Evolutionary conservation across 1,139 yeast species (phyloP).

Genomic region (Candida sanyaensis): DNA sequence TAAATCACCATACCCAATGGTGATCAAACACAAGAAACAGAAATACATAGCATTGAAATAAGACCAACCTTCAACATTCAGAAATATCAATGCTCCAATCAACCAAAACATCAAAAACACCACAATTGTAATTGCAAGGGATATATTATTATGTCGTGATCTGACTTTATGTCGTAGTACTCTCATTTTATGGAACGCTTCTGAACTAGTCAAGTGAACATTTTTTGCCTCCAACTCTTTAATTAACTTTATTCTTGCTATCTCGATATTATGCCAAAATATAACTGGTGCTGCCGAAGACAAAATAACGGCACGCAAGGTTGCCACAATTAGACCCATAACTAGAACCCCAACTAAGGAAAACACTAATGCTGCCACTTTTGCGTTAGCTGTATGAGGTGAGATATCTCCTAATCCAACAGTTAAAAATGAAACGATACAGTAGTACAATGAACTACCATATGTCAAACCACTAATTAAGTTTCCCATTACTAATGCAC

Average conservation of each 20-base stretch:
- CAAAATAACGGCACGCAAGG: slow-evolving; percentile 65
- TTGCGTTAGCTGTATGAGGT: slow-evolving; percentile 53
- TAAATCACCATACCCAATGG: slow-evolving; percentile 85
- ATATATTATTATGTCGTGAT: slow-evolving; percentile 26
- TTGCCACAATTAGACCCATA: slow-evolving; percentile 70
- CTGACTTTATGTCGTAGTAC: slow-evolving; percentile 42
- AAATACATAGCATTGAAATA: slow-evolving; percentile 73
- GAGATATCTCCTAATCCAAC: slow-evolving; percentile 78
- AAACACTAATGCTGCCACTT: slow-evolving; percentile 60
- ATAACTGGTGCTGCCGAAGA: slow-evolving; percentile 62
- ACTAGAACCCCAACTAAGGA: slow-evolving; percentile 69
- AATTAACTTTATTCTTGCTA: slow-evolving; percentile 21
- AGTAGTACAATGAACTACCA: slow-evolving; percentile 68
- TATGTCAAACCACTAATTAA: slow-evolving; percentile 40
- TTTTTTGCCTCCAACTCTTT: slow-evolving; percentile 19
- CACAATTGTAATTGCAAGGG: slow-evolving; percentile 41
- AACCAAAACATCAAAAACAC: slow-evolving; percentile 65
- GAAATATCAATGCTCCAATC: slow-evolving; percentile 68
- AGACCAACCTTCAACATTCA: slow-evolving; percentile 62
- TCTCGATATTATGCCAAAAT: slow-evolving; percentile 62
- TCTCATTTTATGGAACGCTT: slow-evolving; percentile 58
- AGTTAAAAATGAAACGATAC: slow-evolving; percentile 71
- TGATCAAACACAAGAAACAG: slow-evolving; percentile 69
- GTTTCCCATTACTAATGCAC: slow-evolving; percentile 51
- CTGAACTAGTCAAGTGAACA: slow-evolving; percentile 28